Conservation (phyloP, 2,329 filamentous ascomycete genomes). For the Alternaria viburni region DNA sequence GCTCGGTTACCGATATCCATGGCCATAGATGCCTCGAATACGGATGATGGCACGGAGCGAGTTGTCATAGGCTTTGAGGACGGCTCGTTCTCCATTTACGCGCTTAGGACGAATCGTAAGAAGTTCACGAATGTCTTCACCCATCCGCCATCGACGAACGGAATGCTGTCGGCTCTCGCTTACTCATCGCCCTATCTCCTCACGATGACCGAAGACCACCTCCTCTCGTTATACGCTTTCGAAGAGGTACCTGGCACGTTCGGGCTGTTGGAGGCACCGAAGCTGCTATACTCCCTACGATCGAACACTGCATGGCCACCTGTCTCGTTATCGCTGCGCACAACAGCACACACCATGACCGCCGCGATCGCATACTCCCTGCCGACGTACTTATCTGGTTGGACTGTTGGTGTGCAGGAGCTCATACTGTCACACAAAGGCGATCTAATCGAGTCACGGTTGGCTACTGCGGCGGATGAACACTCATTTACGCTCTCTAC, state of each 20-base stretch:
- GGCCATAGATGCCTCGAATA: conserved; percentile 62
- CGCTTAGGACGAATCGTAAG: conserved; percentile 56
- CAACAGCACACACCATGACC: conserved; percentile 67
- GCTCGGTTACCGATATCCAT: conserved; percentile 64
- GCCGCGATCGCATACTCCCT: conserved; percentile 88
- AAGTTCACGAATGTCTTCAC: conserved; percentile 61
- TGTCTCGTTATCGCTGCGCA: conserved; percentile 81
- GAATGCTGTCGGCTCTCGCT: conserved; percentile 72
- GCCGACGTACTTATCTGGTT: conserved; percentile 76
- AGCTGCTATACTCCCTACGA: conserved; percentile 76
- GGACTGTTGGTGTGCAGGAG: conserved; percentile 93
- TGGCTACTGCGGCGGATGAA: conserved; percentile 58
- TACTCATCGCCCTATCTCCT: conserved; percentile 77
- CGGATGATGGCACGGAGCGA: conserved; percentile 35
- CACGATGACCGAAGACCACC: conserved; percentile 75
- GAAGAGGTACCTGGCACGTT: conserved; percentile 11
- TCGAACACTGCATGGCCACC: conserved; percentile 82
- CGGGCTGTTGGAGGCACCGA: conserved; percentile 51
- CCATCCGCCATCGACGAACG: conserved; percentile 68
- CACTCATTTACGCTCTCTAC: conserved; percentile 52
- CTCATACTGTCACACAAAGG: conserved; percentile 68
- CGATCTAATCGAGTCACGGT: conserved; percentile 55
- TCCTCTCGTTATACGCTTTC: conserved; percentile 79
- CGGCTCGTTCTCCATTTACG: conserved; percentile 69
- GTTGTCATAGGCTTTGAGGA: conserved; percentile 48